Conservation (phyloP, 2,329 filamentous ascomycete genomes). For the Fusarium gaditjirri region DNA sequence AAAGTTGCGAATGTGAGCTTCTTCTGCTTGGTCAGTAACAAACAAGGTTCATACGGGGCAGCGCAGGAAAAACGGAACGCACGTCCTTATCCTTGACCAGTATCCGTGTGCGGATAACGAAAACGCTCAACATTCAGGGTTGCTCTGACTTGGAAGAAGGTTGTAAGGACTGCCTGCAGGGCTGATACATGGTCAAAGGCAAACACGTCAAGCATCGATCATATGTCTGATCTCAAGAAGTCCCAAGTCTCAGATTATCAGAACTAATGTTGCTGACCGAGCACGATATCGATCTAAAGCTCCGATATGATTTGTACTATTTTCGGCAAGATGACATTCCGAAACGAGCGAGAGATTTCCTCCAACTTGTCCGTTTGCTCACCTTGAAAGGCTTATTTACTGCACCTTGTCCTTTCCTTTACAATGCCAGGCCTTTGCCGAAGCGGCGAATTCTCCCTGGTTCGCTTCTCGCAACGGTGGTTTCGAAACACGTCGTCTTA, state of each 20-base stretch:
- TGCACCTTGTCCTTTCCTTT: background rate
- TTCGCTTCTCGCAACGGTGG: conserved; percentile 35
- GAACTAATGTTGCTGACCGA: conserved; percentile 1
- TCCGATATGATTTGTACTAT: conserved; percentile 7
- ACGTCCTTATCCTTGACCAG: conserved; percentile 1
- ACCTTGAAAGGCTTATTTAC: background rate
- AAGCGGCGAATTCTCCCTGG: conserved; percentile 25
- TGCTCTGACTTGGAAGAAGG: conserved; percentile 18
- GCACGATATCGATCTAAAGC: conserved; percentile 9
- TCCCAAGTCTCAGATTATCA: background rate
- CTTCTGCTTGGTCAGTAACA: conserved; percentile 10
- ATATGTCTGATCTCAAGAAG: background rate
- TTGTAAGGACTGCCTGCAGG: conserved; percentile 13
- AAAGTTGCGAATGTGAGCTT: conserved; percentile 34
- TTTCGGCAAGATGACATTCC: conserved; percentile 4
- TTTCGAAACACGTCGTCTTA: conserved; percentile 42
- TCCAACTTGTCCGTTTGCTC: background rate
- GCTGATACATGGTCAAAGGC: conserved; percentile 24
- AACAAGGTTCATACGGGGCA: conserved; percentile 26
- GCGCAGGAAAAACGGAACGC: conserved; percentile 5
- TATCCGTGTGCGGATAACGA: conserved; percentile 1
- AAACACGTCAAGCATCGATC: background rate
- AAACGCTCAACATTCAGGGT: background rate
- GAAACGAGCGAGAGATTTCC: conserved; percentile 5
- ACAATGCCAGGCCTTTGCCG: background rate